Percentiles rank a stretch among this genome's conserved stretches.
Evolutionary conservation across 352 stramenopile genomes (phyloP).

Genomic region (Peronospora tabacina): DNA sequence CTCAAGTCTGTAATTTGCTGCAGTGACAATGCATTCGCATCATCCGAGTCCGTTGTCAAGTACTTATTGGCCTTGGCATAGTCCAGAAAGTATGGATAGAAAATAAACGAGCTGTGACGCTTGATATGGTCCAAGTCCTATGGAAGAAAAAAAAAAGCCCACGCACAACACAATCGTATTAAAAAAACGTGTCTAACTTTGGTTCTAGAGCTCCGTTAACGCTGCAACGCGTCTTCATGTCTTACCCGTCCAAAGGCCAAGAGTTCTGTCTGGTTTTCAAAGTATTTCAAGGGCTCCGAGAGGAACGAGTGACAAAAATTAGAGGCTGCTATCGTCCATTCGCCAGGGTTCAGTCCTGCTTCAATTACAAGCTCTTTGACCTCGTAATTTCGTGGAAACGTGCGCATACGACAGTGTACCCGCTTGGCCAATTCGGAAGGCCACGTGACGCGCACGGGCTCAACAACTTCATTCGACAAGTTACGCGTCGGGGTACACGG

Average conservation of each 20-base stretch:
- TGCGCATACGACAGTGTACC: constrained; percentile 38
- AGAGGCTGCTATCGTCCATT: constrained; percentile 49
- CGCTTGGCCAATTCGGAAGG: constrained; percentile 32
- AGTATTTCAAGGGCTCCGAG: constrained; percentile 44
- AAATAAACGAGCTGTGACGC: constrained; percentile 52
- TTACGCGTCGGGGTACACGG: not conserved
- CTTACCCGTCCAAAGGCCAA: constrained; percentile 36
- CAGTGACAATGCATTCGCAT: constrained; percentile 38
- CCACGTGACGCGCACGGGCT: constrained; percentile 20
- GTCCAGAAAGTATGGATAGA: constrained; percentile 70
- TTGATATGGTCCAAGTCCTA: constrained; percentile 45
- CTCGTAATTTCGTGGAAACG: constrained; percentile 70
- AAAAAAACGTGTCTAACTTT: constrained; percentile 9
- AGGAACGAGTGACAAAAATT: constrained; percentile 64
- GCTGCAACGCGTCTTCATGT: constrained; percentile 1
- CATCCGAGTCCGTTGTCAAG: constrained; percentile 28
- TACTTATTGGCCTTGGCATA: constrained; percentile 43
- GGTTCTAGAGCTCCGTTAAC: constrained; percentile 4
- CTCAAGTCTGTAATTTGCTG: constrained; percentile 70
- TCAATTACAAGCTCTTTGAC: constrained; percentile 55
- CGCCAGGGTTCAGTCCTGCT: constrained; percentile 50
- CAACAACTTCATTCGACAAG: constrained; percentile 2
- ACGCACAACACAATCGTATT: not conserved
- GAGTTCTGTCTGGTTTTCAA: constrained; percentile 48
- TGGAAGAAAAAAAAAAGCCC: not conserved